Conservation (phyloP, 2,329 filamentous ascomycete species). For the Fonsecaea monophora region DNA sequence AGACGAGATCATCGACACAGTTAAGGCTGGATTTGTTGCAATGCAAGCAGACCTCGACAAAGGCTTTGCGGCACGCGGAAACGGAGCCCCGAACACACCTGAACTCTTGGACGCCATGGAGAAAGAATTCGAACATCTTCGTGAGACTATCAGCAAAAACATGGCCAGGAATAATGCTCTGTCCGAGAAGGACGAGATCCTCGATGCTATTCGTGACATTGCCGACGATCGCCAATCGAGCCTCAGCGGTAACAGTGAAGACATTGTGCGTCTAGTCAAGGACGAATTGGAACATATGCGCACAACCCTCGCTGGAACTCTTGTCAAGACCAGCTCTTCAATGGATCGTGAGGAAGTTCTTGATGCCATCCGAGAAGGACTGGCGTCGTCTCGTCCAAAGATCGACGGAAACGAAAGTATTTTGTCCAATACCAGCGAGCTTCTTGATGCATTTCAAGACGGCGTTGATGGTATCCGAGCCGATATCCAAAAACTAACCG, state of each 20-base stretch:
- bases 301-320: constrained; percentile 61
- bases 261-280: constrained; percentile 59
- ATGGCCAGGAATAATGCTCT: constrained; percentile 66
- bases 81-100: constrained; percentile 62
- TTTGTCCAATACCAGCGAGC: constrained; percentile 61
- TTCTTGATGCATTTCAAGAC: constrained; percentile 68
- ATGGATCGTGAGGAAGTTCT: constrained; percentile 72
- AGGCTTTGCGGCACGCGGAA: constrained; percentile 54
- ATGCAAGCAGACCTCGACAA: constrained; percentile 65
- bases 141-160: constrained; percentile 75
- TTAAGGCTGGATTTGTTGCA: constrained; percentile 67
- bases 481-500: constrained; percentile 75
- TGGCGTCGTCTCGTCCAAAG: constrained; percentile 61
- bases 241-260: constrained; percentile 48
- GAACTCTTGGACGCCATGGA: constrained; percentile 76
- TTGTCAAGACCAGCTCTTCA: constrained; percentile 54
- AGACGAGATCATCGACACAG: constrained; percentile 77
- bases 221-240: constrained; percentile 46
- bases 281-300: constrained; percentile 68
- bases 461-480: constrained; percentile 77
- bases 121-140: constrained; percentile 80
- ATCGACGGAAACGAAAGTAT: constrained; percentile 64
- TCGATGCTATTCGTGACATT: constrained; percentile 60
- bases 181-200: constrained; percentile 65
- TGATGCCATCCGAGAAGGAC: constrained; percentile 56